phyloP scores from a whole-genome alignment of 164 flowering plant species.

The Vitis rupestris region DNA sequence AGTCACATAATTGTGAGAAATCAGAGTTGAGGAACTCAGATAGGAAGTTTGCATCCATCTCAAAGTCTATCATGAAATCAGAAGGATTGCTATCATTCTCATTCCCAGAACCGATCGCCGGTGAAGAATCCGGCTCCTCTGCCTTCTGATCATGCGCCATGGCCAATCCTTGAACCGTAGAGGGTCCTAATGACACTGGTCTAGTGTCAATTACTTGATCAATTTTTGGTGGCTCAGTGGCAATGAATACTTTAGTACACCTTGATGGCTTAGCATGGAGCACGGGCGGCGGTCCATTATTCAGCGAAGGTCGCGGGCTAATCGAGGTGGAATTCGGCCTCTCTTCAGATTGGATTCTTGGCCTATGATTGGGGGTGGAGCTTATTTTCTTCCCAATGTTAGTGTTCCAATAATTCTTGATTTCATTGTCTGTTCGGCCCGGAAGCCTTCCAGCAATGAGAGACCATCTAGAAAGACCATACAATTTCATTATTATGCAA shows the following conservation, averaged over 20 bases:
- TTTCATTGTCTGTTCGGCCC: conserved; percentile 53
- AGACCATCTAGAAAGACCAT: conserved; percentile 32
- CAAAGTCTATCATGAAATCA: conserved; percentile 18
- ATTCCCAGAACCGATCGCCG: background rate
- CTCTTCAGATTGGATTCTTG: background rate
- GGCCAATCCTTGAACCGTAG: background rate
- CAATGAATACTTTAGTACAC: conserved; percentile 23
- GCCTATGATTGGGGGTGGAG: background rate
- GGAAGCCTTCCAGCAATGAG: conserved; percentile 46
- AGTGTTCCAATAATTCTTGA: conserved; percentile 51
- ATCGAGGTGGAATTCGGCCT: background rate
- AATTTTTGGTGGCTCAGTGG: conserved; percentile 1
- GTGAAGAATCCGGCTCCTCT: background rate
- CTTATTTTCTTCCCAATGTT: conserved; percentile 24
- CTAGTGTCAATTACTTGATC: background rate
- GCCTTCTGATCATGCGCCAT: background rate
- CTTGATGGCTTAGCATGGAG: conserved; percentile 30
- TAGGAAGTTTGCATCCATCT: conserved; percentile 10
- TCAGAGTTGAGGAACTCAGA: conserved; percentile 23
- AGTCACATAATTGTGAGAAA: conserved; percentile 7
- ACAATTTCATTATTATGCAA: background rate
- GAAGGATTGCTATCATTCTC: background rate
- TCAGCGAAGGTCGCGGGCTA: background rate
- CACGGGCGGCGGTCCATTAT: conserved; percentile 1
- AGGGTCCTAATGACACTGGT: background rate